Conservation (phyloP, 2,329 filamentous ascomycete species). For the Colletotrichum eremochloae region DNA sequence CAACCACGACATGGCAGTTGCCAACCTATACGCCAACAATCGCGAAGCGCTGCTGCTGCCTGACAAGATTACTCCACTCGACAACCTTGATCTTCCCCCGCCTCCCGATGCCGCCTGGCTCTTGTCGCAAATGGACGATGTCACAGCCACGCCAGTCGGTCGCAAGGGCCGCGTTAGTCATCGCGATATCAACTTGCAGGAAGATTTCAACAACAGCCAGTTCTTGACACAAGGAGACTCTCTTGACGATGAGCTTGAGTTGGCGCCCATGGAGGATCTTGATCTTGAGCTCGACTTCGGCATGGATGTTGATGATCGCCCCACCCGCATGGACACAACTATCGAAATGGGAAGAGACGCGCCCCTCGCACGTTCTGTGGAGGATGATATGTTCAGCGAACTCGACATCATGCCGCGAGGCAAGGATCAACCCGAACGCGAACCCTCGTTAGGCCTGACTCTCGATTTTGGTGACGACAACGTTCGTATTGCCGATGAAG, state of each 20-base stretch:
- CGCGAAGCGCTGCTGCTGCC: slow-evolving; percentile 90
- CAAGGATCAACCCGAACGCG: slow-evolving; percentile 69
- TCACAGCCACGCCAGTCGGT: slow-evolving; percentile 65
- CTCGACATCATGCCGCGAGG: slow-evolving; percentile 69
- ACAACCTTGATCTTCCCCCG: slow-evolving; percentile 81
- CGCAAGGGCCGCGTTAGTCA: slow-evolving; percentile 71
- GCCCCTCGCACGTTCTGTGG: slow-evolving; percentile 73
- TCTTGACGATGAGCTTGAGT: slow-evolving; percentile 68
- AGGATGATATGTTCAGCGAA: slow-evolving; percentile 78
- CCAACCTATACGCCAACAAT: slow-evolving; percentile 82
- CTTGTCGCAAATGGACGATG: slow-evolving; percentile 79
- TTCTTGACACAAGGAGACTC: slow-evolving; percentile 78
- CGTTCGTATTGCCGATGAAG: slow-evolving; percentile 72
- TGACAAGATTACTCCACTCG: slow-evolving; percentile 92
- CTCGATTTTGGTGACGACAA: slow-evolving; percentile 67
- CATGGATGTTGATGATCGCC: slow-evolving; percentile 78
- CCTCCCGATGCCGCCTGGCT: slow-evolving; percentile 91
- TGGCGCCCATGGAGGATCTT: slow-evolving; percentile 73
- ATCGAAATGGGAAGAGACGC: slow-evolving; percentile 94
- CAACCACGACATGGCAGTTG: slow-evolving; percentile 90
- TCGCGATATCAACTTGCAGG: slow-evolving; percentile 76
- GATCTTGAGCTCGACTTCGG: slow-evolving; percentile 82
- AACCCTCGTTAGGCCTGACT: slow-evolving; percentile 67
- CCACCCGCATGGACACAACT: slow-evolving; percentile 66
- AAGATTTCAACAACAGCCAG: slow-evolving; percentile 81